Percentiles rank a stretch among this genome's conserved stretches.
Evolutionary conservation across 768 basidiomycete genomes (phyloP).

Genomic region (Russula emetica): DNA sequence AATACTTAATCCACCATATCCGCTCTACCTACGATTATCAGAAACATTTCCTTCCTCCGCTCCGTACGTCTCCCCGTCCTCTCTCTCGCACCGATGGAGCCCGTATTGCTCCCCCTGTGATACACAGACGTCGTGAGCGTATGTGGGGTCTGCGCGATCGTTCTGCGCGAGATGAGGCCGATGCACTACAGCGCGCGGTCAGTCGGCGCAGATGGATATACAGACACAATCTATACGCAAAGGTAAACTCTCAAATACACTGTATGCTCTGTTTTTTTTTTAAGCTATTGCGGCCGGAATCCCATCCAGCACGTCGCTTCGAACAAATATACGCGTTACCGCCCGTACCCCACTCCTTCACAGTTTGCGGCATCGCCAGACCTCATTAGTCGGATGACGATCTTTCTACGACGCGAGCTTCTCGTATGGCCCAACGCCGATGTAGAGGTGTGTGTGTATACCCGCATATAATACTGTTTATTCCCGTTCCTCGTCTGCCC

Average conservation of each 20-base stretch:
- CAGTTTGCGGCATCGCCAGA: slow-evolving; percentile 78
- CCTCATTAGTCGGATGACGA: slow-evolving; percentile 67
- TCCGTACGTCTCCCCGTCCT: slow-evolving; percentile 47
- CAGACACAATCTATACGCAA: slow-evolving; percentile 72
- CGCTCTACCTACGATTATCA: slow-evolving; percentile 76
- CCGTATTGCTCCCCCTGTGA: slow-evolving; percentile 19
- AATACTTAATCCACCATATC: slow-evolving; percentile 75
- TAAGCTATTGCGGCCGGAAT: background rate
- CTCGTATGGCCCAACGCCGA: slow-evolving; percentile 87
- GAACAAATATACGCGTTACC: slow-evolving; percentile 78
- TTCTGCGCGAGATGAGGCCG: slow-evolving; percentile 51
- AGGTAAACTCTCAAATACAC: slow-evolving; percentile 43
- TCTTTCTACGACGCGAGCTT: slow-evolving; percentile 80
- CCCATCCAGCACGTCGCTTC: slow-evolving; percentile 78
- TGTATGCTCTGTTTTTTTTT: background rate
- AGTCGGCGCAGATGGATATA: slow-evolving; percentile 76
- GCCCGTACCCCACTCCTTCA: slow-evolving; percentile 83
- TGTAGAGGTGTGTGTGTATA: slow-evolving; percentile 65
- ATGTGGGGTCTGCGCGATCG: slow-evolving; percentile 54
- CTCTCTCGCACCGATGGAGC: slow-evolving; percentile 26
- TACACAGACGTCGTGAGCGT: slow-evolving; percentile 39
- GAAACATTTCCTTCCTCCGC: slow-evolving; percentile 70
- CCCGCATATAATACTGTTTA: slow-evolving; percentile 6
- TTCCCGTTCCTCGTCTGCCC: background rate
- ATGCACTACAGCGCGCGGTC: slow-evolving; percentile 73